Evolutionary conservation across 805 yeast species (phyloP), one percentile per base, ranked within the genome.

Genomic region (Wickerhamiella occidentalis): DNA sequence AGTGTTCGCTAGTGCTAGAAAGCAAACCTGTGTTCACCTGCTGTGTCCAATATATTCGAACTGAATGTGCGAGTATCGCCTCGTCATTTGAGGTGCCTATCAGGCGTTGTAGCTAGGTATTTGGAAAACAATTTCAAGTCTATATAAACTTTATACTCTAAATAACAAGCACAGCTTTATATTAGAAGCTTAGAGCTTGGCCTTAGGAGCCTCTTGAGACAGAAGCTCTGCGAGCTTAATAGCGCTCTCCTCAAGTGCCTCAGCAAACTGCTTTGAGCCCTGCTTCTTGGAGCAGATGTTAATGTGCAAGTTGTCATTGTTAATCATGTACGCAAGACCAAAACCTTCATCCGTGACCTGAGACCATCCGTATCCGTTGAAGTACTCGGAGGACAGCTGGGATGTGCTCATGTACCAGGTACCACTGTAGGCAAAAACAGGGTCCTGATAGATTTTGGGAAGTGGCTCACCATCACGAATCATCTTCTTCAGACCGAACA

Each of bases 301-400:
- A 61, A 92, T 78, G 63, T 87, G 90, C 56, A 87, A 61, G 78
- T 84, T 81, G 58, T 88, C 82, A 52, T 77, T 77, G 72, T 85
- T 87, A 61, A 90, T 74, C 85, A 87, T 85, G 71, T 90, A 90
- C 7, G 95, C 96, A 54, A 85, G 74, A 6, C 97, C 98, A 60
- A 84, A 80, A 7, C 98, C 98, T 53, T 82, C 85, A 61, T 88
- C 95, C 58, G 83, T 79, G 45, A 92, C 97, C 65, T 94, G 95
- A 17, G 95, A 78, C 85, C 87, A 90, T 29, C 98, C 98, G 74
- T 88, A 90, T 41, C 94, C 88, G 64, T 86, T 86, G 68, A 86
- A 85, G 65, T 72, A 72, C 58, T 81, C 84, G 4, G 94, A 82
- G 7, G 92, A 82, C 56, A 90, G 73, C 67, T 90, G 97, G 1